Percentiles rank a stretch among this genome's conserved stretches.
Evolutionary conservation across 371 early-diverging fungal genomes (phyloP).

Genomic region (Lichtheimia corymbifera): DNA sequence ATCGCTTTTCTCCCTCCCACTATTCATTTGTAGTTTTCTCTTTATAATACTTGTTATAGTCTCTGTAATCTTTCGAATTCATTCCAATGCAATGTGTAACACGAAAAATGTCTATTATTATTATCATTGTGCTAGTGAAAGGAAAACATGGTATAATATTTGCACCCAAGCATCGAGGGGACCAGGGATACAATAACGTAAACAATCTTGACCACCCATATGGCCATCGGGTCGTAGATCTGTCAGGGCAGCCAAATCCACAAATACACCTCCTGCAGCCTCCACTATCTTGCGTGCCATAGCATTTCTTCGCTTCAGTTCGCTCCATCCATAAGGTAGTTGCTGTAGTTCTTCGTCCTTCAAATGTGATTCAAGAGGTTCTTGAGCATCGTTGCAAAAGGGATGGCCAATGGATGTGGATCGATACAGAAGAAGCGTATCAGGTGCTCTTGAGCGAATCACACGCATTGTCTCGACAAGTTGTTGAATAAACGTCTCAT

Average conservation of each 20-base stretch:
- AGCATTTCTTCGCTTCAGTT: conserved; percentile 50
- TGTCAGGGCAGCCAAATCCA: conserved; percentile 56
- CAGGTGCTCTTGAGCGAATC: conserved; percentile 42
- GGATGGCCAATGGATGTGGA: conserved; percentile 54
- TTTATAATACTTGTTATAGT: conserved; percentile 5
- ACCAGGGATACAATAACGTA: conserved; percentile 66
- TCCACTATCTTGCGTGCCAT: conserved; percentile 58
- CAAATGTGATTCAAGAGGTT: conserved; percentile 30
- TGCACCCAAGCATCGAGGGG: conserved; percentile 58
- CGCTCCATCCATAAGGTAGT: conserved; percentile 61
- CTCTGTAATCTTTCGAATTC: not conserved
- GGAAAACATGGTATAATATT: conserved; percentile 51
- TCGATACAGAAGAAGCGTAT: conserved; percentile 52
- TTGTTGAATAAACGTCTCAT: conserved; percentile 42
- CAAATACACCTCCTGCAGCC: conserved; percentile 58
- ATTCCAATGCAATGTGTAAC: not conserved
- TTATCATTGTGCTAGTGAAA: conserved; percentile 19
- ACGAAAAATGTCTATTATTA: not conserved
- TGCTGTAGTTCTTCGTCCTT: conserved; percentile 34
- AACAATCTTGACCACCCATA: conserved; percentile 59
- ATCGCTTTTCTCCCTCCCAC: not conserved
- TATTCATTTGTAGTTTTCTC: not conserved
- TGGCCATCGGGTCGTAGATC: conserved; percentile 61
- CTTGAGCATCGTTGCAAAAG: conserved; percentile 38
- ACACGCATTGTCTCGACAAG: conserved; percentile 48